Percentiles rank a stretch among this genome's conserved stretches.
Evolutionary conservation across 2,329 filamentous ascomycete species (phyloP).

Genomic region (Cercospora janseana): DNA sequence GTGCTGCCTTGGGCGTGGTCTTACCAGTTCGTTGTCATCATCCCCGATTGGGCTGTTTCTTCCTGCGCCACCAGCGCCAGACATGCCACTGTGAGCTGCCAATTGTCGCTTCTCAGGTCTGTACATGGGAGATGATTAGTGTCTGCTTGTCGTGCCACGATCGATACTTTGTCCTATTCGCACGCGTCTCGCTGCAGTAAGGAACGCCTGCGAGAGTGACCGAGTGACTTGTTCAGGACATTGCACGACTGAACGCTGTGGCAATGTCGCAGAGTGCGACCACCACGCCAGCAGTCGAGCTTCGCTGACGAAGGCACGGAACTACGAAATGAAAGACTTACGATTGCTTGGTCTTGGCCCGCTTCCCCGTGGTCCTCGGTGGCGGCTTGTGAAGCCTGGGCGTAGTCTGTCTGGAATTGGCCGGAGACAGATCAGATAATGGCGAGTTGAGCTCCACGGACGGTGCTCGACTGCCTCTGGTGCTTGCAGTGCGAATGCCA

Average conservation of each 20-base stretch:
- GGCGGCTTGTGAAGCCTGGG: constrained; percentile 29
- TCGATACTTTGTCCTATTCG: constrained; percentile 10
- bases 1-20: constrained; percentile 38
- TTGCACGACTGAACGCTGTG: too few species aligned
- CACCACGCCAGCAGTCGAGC: too few species aligned
- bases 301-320: too few species aligned
- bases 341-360: constrained; percentile 43
- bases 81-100: constrained; percentile 66
- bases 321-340: constrained; percentile 31
- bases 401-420: constrained; percentile 34
- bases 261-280: too few species aligned
- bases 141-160: constrained; percentile 16
- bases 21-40: constrained; percentile 58
- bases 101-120: constrained; percentile 76
- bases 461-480: constrained; percentile 28
- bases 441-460: constrained; percentile 36
- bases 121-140: constrained; percentile 34
- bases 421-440: constrained; percentile 36
- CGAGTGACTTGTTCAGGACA: too few species aligned
- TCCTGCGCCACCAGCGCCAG: constrained; percentile 61
- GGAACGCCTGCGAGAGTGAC: constrained; percentile 15
- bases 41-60: constrained; percentile 61
- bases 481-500: constrained; percentile 25
- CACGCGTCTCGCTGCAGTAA: constrained; percentile 26
- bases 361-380: constrained; percentile 33